Base-by-base conservation (phyloP, 78 protist species). In the Tieghemostelium lacteum region DNA sequence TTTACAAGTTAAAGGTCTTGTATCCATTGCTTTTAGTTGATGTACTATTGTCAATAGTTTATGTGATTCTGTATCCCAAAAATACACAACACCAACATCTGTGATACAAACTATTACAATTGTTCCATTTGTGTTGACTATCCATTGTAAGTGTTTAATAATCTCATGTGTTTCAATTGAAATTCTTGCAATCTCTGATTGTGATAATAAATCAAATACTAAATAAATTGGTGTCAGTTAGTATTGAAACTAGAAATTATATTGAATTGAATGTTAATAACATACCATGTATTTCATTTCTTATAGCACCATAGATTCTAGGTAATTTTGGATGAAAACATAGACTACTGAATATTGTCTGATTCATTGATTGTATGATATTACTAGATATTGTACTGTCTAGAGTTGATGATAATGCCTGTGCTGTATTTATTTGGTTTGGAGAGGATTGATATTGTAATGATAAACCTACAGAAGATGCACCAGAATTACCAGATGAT, bases 251-350 rank as follows among this genome's bases (percentile, higher is more conserved):
- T n/a, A n/a, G n/a, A n/a, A n/a, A n/a, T n/a, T n/a, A n/a, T 16
- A n/a, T 57, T 57, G 34, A 4, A 19, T n/a, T 57, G 5, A 5
- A 19, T 19, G 8, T 5, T 16, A n/a, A 19, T 17, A 14, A 75
- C 91, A n/a, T 83, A 83, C 91, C 31, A 58, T 83, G 62, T 33
- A 83, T 70, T 58, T 83, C 91, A 83, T 83, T 83, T 70, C 91
- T 52, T 29, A 83, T 57, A 1, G 78, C 74, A n/a, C 54, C 91
- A 58, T 83, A 83, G 29, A 69, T 5, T 2, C 57, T 45, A 2
- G 78, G 76, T 29, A 78, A 26, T 20, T n/a, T 83, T 29, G 91
- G 91, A 58, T 83, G 91, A 58, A 83, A 83, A 57, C 91, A 83
- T n/a, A 83, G 24, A 69, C 80, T 37, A 31, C 24, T 69, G 50